Conservation (phyloP, 768 basidiomycete species). For the Rhodotorula diobovata region DNA sequence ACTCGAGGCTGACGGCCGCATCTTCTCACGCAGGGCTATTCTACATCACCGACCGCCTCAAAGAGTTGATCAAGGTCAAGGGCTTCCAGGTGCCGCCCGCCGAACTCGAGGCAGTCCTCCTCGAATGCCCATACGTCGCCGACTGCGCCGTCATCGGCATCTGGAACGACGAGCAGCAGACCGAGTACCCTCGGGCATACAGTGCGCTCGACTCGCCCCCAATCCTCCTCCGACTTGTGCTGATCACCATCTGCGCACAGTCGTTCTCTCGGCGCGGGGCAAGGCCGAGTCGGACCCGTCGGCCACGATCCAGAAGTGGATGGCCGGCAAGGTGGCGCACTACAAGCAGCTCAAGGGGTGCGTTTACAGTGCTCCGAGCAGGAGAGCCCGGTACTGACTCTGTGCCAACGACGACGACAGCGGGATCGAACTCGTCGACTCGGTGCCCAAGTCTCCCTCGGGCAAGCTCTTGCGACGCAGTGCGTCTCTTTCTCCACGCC, state of each 20-base stretch:
- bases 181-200: slow-evolving; percentile 65
- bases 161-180: slow-evolving; percentile 61
- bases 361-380: not conserved
- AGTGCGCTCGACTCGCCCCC: not conserved
- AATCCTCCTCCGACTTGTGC: no score
- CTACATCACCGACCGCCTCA: slow-evolving; percentile 46
- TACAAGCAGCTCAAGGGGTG: slow-evolving; percentile 34
- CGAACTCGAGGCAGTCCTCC: slow-evolving; percentile 39
- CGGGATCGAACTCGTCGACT: slow-evolving; percentile 27
- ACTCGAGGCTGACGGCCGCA: slow-evolving; percentile 27
- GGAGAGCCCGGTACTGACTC: no score
- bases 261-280: slow-evolving; percentile 22
- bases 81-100: slow-evolving; percentile 24
- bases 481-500: not conserved
- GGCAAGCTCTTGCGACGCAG: slow-evolving; percentile 40
- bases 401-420: not conserved
- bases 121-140: slow-evolving; percentile 50
- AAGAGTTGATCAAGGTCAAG: slow-evolving; percentile 46
- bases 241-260: not conserved
- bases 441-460: slow-evolving; percentile 33
- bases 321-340: slow-evolving; percentile 16
- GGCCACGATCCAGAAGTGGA: slow-evolving; percentile 20
- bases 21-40: not conserved
- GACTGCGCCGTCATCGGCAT: slow-evolving; percentile 80
- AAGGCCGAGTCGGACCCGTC: slow-evolving; percentile 15